Base-by-base conservation (phyloP, 106 monocot species). In the Phalaenopsis aphrodite region DNA sequence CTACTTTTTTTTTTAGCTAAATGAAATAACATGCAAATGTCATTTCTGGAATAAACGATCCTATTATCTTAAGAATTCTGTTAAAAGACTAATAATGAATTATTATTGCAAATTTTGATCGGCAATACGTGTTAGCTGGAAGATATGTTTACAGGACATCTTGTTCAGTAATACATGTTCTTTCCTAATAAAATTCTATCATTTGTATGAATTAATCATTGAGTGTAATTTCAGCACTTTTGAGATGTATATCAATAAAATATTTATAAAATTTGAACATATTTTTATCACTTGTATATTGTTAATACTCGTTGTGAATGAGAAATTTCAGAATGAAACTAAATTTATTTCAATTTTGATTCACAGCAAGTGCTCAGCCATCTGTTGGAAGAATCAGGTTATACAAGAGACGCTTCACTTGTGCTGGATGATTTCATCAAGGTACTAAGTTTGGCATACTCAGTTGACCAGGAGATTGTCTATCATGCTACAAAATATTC, bases 301-400 rank as follows among this genome's bases (percentile, higher is more conserved):
- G 12, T 36, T 30, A 5, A 16, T 71, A 71, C 10, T 5, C 36
- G 71, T 71, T 38, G 39, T 30, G 15, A 71, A 38, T 71, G 71
- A 41, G 11, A 41, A 19, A 39, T 71, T 38, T 41, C 38, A 71
- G 3, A 71, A 41, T 41, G 36, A 38, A 41, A 41, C 41, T 15
- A 19, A 45, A 6, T 5, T 74, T n/a, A 74, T 45, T 45, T 74
- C 42, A 36, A 48, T 71, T 72, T 80, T 23, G 16, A 6, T 78
- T 76, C 68, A 19, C 87, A 92, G 89, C 82, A 88, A 89, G 89
- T 87, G 23, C 56, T 92, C 84, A 83, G 71, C 82, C 83, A 80
- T 74, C 52, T 92, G n/a, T 77, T 92, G 80, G 85, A 92, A 77
- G 92, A 92, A 81, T 89, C 87, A 72, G 92, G 92, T 10, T 89